Percentiles rank a stretch among this genome's conserved stretches.
Evolutionary conservation across 495 filamentous ascomycete genomes (phyloP).

Genomic region (Pseudevernia furfuracea): DNA sequence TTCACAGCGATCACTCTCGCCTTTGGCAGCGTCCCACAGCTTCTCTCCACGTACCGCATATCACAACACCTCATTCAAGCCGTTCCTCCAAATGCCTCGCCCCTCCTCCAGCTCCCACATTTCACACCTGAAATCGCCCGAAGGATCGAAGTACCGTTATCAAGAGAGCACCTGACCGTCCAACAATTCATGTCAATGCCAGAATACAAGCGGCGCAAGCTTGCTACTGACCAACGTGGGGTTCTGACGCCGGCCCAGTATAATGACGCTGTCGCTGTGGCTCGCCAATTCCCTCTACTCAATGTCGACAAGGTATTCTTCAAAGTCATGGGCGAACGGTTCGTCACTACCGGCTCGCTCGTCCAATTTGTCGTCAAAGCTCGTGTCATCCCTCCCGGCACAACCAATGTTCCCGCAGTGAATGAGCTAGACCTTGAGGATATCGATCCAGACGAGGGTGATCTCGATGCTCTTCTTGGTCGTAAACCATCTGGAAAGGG

Average conservation of each 20-base stretch:
- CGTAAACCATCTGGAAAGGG: constrained; percentile 56
- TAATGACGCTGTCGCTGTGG: constrained; percentile 61
- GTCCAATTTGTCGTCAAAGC: constrained; percentile 92
- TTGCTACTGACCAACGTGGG: constrained; percentile 57
- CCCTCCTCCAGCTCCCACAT: constrained; percentile 85
- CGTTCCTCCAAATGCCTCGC: constrained; percentile 69
- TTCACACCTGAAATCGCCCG: constrained; percentile 70
- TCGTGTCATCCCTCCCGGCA: constrained; percentile 86
- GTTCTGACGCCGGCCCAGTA: constrained; percentile 73
- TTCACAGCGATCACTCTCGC: constrained; percentile 81
- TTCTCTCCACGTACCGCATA: constrained; percentile 72
- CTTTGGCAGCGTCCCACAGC: constrained; percentile 72
- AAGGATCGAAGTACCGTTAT: constrained; percentile 62
- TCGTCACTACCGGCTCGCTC: constrained; percentile 84
- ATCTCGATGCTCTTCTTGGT: constrained; percentile 78
- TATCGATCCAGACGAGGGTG: constrained; percentile 85
- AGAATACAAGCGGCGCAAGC: constrained; percentile 61
- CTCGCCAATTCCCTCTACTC: constrained; percentile 71
- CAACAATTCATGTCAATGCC: constrained; percentile 82
- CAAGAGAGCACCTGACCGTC: constrained; percentile 66
- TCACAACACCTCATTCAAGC: constrained; percentile 88
- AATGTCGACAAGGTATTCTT: constrained; percentile 93
- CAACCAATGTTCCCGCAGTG: constrained; percentile 59
- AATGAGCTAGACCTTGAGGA: constrained; percentile 77
- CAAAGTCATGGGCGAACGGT: constrained; percentile 92